phyloP scores from a whole-genome alignment of 352 stramenopile species.

The Pythium diclinum region DNA sequence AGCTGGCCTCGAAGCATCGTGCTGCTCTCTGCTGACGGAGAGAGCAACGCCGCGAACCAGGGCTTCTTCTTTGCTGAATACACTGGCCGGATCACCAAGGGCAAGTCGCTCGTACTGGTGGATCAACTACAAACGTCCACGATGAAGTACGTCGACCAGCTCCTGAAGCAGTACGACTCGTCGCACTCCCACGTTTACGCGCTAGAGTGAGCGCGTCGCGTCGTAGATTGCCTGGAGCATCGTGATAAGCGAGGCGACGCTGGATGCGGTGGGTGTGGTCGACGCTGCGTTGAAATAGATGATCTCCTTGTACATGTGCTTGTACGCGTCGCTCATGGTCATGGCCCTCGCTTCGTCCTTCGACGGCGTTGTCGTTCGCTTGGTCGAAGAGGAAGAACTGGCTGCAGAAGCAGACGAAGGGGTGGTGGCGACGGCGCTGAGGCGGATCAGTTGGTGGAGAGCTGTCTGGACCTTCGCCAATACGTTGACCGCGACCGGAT shows the following conservation, averaged over 20 bases:
- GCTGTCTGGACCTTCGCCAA: conserved; percentile 54
- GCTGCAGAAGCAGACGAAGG: background rate
- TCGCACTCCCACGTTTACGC: conserved; percentile 33
- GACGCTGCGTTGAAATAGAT: conserved; percentile 67
- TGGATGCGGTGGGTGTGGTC: conserved; percentile 7
- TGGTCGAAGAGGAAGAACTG: background rate
- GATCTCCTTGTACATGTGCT: conserved; percentile 84
- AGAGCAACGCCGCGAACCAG: conserved; percentile 31
- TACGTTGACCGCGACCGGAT: conserved; percentile 38
- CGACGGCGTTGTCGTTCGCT: background rate
- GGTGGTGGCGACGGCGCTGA: conserved; percentile 25
- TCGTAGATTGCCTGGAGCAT: conserved; percentile 60
- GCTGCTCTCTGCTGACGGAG: conserved; percentile 36
- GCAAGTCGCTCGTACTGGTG: conserved; percentile 29
- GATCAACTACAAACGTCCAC: conserved; percentile 44
- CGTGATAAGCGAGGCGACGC: conserved; percentile 45
- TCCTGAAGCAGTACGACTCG: conserved; percentile 35
- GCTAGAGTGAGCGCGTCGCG: conserved; percentile 30
- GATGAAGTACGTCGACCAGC: conserved; percentile 60
- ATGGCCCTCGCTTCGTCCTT: conserved; percentile 29
- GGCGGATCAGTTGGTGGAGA: conserved; percentile 62
- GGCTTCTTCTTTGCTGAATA: conserved; percentile 64
- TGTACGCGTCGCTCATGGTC: conserved; percentile 64
- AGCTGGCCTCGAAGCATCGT: conserved; percentile 64
- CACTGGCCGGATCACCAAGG: conserved; percentile 49